Evolutionary conservation across 768 basidiomycete species (phyloP), one percentile per base, ranked within the genome.

Genomic region (Lactifluus echinatus): DNA sequence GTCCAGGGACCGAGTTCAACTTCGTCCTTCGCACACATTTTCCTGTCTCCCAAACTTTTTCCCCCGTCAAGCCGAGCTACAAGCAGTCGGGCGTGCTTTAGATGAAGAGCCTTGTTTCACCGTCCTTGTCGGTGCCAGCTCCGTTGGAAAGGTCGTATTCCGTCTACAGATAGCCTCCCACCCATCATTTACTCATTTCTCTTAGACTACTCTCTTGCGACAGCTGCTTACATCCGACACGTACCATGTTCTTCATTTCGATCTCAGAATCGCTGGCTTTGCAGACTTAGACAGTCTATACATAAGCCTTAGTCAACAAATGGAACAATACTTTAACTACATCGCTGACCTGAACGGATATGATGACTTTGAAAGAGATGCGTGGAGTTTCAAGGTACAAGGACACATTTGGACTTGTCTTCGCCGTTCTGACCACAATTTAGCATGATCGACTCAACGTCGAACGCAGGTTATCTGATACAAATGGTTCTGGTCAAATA

Each of bases 191-290:
- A 39, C 12, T 34, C 51, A 28, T 52, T 24, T 39, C 28, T 21
- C 28, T 23, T 49, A 89, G 84, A 93, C 90, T 5, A 82, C 85
- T 0, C 77, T 93, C 8, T 74, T 92, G 12, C 79, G 89, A 44
- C 86, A 92, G 70, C 81, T 91, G 26, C 79, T 93, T 24, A 82
- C 81, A 11, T 73, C 75, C 19, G 76, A 82, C 10, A 73, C 73
- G 49, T 92, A 85, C 66, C 87, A 89, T 70, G 87, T 91, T 53
- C 76, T 91, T 47, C 85, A 89, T 65, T 88, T 92, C 62, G 89
- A 92, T 68, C 75, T 93, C 42, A 82, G 89, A 4, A 89, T 91
- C 48, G 80, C 89, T 3, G 89, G 88, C 0, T 92, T 92, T 64
- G 87, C 88, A 2, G 89, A 91, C 65, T 74, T 92, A 11, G 72